Conservation (phyloP, 257 asterid genomes). For the Solanum pimpinellifolium region DNA sequence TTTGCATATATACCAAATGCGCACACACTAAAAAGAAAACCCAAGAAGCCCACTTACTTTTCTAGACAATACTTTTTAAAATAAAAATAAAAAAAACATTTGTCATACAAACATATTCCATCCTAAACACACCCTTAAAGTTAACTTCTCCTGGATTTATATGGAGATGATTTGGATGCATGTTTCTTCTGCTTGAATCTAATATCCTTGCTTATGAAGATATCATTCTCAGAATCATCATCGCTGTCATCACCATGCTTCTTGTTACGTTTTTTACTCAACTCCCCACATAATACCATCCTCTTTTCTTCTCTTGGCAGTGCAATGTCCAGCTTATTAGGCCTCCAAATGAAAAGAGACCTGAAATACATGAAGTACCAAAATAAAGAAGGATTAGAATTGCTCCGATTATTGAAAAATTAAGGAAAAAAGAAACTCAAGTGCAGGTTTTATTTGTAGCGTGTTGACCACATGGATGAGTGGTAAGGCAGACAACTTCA, state of each 20-base stretch:
- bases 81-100: no score
- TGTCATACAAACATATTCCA: background rate
- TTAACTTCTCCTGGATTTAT: conserved; percentile 10
- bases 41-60: background rate
- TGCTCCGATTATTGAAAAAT: background rate
- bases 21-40: background rate
- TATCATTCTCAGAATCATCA: conserved; percentile 36
- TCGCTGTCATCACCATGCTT: conserved; percentile 38
- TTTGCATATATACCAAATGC: background rate
- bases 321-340: conserved; percentile 38
- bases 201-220: conserved; percentile 19
- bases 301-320: conserved; percentile 25
- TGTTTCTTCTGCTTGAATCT: conserved; percentile 32
- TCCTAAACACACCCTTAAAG: background rate
- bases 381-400: background rate
- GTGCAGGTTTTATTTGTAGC: background rate
- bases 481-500: background rate
- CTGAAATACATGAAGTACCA: conserved; percentile 14
- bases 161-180: conserved; percentile 18
- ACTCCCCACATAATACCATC: conserved; percentile 52
- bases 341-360: conserved; percentile 91
- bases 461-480: background rate
- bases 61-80: background rate
- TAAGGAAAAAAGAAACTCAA: background rate
- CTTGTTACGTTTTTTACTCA: conserved; percentile 25